Evolutionary conservation across 495 filamentous ascomycete genomes (phyloP).

Genomic region (Penicillium mononematosum): DNA sequence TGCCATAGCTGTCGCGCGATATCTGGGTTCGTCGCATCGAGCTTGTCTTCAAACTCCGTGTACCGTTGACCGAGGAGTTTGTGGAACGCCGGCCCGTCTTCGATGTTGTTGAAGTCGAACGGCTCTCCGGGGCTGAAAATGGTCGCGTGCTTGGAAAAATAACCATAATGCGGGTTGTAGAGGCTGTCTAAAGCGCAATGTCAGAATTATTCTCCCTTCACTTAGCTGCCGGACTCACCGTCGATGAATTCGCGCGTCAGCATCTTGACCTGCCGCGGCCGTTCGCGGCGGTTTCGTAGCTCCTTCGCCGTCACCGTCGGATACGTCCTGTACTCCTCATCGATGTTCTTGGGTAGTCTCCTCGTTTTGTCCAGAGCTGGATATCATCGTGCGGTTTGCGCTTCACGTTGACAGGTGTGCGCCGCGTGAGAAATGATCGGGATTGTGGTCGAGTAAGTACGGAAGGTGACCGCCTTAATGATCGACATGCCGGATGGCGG

Average conservation of each 20-base stretch:
- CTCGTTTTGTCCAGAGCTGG: conserved; percentile 75
- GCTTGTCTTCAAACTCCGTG: conserved; percentile 80
- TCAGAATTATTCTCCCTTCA: conserved; percentile 10
- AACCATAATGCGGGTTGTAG: conserved; percentile 96
- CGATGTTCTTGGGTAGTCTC: conserved; percentile 68
- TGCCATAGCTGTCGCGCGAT: conserved; percentile 93
- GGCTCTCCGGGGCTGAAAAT: conserved; percentile 92
- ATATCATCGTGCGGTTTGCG: conserved; percentile 35
- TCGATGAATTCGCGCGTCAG: conserved; percentile 95
- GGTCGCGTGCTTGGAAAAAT: conserved; percentile 95
- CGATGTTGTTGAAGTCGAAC: conserved; percentile 82
- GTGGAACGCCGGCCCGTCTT: conserved; percentile 83
- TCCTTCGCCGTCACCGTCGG: conserved; percentile 82
- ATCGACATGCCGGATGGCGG: conserved; percentile 63
- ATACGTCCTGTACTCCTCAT: conserved; percentile 73
- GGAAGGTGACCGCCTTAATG: conserved; percentile 41
- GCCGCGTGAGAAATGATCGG: conserved; percentile 44
- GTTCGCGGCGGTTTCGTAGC: conserved; percentile 65
- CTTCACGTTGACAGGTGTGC: conserved; percentile 29
- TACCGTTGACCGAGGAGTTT: conserved; percentile 72
- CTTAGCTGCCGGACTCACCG: conserved; percentile 50
- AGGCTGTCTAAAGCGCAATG: conserved; percentile 66
- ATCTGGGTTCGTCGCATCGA: conserved; percentile 69
- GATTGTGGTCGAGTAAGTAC: conserved; percentile 35
- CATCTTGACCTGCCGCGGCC: conserved; percentile 93